Base-by-base conservation (phyloP, 176 grass and related monocot genomes). In the Tillandsia fasciculata region DNA sequence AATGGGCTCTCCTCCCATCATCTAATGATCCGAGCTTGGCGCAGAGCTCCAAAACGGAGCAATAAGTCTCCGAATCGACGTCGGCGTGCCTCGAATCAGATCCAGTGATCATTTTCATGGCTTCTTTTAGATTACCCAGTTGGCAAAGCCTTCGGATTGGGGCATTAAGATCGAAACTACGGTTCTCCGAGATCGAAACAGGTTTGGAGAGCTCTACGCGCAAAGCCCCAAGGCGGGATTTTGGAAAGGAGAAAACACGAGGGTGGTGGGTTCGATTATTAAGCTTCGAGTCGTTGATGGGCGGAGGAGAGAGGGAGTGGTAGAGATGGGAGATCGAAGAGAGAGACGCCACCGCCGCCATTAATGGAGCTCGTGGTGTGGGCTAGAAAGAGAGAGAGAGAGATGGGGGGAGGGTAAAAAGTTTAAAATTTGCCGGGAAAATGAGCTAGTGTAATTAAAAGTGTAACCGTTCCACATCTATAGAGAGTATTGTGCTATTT, bases 11-110 rank as follows among this genome's bases (percentile, higher is more conserved):
- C 80, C 63, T 88, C 12, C 85, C 88, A 8, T 82, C 68, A 2
- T 91, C 85, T 59, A 91, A 47, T 12, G 83, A 88, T 53, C 79
- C 29, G 29, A 72, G 10, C 68, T 96, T 77, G 48, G 71, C 89
- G 52, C 88, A 96, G 14, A 91, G 88, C 72, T 96, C 82, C 2
- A 91, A 49, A 49, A 96, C 79, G 11, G 75, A 80, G 70, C 78
- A 88, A 42, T 87, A 87, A 82, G 73, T 59, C 53, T 78, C 48
- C 9, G 79, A 56, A 26, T 81, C 69, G 3, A 87, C 66, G 20
- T 23, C 63, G 26, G 54, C 61, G 7, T 65, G 82, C 74, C 73
- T 76, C n/a, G 28, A 84, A 70, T 77, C 49, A 8, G n/a, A 24
- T 28, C 56, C 20, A 14, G 24, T 64, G 11, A 91, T 78, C 64